Conservation (phyloP, 352 stramenopile genomes). For the Pythium utonaiense region DNA sequence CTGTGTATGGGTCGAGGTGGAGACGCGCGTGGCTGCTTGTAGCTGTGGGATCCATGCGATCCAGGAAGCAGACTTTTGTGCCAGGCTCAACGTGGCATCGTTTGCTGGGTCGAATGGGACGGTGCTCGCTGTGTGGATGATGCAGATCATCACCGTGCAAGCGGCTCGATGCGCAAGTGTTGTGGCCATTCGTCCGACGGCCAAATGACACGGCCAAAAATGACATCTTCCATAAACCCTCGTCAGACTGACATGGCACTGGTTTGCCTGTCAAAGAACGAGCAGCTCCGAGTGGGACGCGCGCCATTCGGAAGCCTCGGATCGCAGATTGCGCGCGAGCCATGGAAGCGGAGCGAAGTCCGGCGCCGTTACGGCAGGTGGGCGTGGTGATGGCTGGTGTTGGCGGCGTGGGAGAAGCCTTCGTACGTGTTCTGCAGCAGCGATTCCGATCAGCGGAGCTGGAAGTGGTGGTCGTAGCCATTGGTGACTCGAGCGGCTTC, state of each 20-base stretch:
- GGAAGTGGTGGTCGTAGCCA: conserved; percentile 19
- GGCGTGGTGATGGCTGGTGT: conserved; percentile 29
- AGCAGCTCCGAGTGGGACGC: neutral
- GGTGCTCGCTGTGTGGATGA: too few relatives aligned
- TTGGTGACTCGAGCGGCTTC: conserved; percentile 30
- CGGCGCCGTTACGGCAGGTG: neutral
- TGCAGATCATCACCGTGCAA: neutral
- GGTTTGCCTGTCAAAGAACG: neutral
- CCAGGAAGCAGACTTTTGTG: too few relatives aligned
- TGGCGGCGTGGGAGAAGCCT: conserved; percentile 22
- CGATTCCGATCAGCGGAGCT: conserved; percentile 12
- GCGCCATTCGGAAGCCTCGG: neutral
- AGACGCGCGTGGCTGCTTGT: too few relatives aligned
- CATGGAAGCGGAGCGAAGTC: conserved; percentile 12
- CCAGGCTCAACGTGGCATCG: too few relatives aligned
- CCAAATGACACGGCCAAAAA: conserved; percentile 1
- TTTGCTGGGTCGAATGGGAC: too few relatives aligned
- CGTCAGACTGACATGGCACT: neutral
- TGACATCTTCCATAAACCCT: neutral
- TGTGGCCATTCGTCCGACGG: neutral
- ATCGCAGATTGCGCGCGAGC: neutral
- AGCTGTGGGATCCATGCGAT: too few relatives aligned
- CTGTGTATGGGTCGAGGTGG: too few relatives aligned
- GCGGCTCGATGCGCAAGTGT: neutral
- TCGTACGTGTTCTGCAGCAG: conserved; percentile 24